Base-by-base conservation (phyloP, 139 green algal genomes). In the Trebouxia sp. region DNA sequence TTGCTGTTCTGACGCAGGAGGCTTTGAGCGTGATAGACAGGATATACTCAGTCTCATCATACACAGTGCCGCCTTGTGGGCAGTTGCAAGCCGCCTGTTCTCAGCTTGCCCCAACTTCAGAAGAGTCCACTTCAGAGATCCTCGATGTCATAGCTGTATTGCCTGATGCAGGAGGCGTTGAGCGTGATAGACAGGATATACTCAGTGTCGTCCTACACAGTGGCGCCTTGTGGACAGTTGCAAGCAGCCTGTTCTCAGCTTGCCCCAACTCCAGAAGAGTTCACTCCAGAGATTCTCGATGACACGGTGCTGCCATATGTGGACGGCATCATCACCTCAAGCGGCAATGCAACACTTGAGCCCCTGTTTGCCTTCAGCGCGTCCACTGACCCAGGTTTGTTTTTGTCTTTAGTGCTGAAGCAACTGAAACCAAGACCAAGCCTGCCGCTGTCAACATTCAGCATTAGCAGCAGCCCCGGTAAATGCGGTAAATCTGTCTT, bases 161-260 rank as follows among this genome's bases (percentile, higher is more conserved):
- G 22, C 17, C 26, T 20, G 4, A 8, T 65, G 84, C 87, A 94
- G 90, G 80, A 86, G 30, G 56, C 83, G 30, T 80, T 97, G 65
- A 85, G 81, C 32, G 51, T 96, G n/a, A 32, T 66, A 24, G 87
- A 93, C 83, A 88, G 93, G 22, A 83, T 95, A 42, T 75, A 87
- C 20, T 92, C 88, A 43, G 87, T 88, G 10, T 86, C 85, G 8
- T 14, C 70, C 15, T 91, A 82, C 53, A 80, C 88, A 9, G 80
- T 85, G 12, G 75, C 87, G 0, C 42, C 88, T 20, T 97, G 93
- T 87, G 88, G 92, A 50, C 90, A 95, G 85, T 47, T 75, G 42
- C 82, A 94, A 74, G 72, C 90, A 22, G 42, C 56, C 1, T 90
- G 80, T 66, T 39, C 42, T 53, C 50, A 62, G 56, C 11, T 37